Conservation (phyloP, 768 basidiomycete species). For the Strobilomyces echinocephalus region DNA sequence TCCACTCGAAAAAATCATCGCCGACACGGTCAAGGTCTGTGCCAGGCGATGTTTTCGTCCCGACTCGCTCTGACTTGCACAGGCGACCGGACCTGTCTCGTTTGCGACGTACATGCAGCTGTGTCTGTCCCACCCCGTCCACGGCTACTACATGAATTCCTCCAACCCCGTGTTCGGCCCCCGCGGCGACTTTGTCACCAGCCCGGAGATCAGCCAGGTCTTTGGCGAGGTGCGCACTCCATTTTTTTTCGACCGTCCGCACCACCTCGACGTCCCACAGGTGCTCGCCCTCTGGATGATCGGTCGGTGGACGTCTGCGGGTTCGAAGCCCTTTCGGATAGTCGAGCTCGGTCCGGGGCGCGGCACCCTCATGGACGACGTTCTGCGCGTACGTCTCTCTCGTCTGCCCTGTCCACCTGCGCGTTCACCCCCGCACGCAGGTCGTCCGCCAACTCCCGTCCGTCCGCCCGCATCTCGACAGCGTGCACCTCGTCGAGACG, state of each 20-base stretch:
- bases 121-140: slow-evolving; percentile 81
- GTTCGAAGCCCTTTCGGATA: slow-evolving; percentile 54
- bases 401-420: neutral
- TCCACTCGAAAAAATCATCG: slow-evolving; percentile 59
- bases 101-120: slow-evolving; percentile 89
- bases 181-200: slow-evolving; percentile 91
- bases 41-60: neutral
- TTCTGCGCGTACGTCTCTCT: slow-evolving; percentile 58
- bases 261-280: slow-evolving; percentile 39
- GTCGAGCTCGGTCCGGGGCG: slow-evolving; percentile 93
- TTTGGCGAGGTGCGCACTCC: slow-evolving; percentile 82
- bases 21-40: slow-evolving; percentile 67
- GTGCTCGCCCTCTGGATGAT: slow-evolving; percentile 84
- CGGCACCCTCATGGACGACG: slow-evolving; percentile 88
- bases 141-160: slow-evolving; percentile 89
- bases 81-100: slow-evolving; percentile 88
- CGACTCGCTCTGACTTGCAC: neutral
- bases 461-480: slow-evolving; percentile 33
- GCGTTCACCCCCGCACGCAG: slow-evolving; percentile 28
- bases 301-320: slow-evolving; percentile 63
- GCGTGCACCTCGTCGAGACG: slow-evolving; percentile 78
- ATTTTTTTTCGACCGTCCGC: neutral
- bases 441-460: slow-evolving; percentile 47
- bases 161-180: slow-evolving; percentile 75
- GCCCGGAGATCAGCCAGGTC: slow-evolving; percentile 92